Evolutionary conservation across 2,329 filamentous ascomycete species (phyloP).

Genomic region (Botrytis tulipae): DNA sequence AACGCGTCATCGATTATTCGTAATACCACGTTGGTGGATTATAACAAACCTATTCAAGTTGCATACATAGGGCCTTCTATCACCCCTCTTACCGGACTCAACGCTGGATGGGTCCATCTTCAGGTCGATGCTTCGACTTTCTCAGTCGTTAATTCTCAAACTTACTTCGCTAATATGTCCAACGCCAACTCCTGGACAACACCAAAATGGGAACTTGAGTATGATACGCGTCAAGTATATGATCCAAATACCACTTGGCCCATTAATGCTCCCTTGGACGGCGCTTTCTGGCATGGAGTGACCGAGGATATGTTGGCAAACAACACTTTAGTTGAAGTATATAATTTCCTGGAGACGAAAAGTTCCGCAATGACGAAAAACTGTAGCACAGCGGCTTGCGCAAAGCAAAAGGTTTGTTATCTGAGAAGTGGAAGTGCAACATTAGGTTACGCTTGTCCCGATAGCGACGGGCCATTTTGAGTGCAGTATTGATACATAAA

Average conservation of each 20-base stretch:
- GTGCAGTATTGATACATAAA: background rate
- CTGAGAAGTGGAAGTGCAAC: constrained; percentile 33
- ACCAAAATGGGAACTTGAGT: constrained; percentile 38
- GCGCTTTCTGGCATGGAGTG: constrained; percentile 36
- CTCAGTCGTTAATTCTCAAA: constrained; percentile 34
- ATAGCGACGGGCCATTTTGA: background rate
- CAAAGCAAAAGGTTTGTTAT: constrained; percentile 36
- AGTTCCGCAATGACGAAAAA: constrained; percentile 25
- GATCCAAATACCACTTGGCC: constrained; percentile 29
- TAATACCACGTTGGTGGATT: constrained; percentile 33
- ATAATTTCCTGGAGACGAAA: constrained; percentile 35
- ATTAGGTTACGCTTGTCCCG: constrained; percentile 28
- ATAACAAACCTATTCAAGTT: constrained; percentile 31
- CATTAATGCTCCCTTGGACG: constrained; percentile 32
- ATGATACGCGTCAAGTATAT: constrained; percentile 33
- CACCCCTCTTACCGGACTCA: constrained; percentile 35
- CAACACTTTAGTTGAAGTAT: constrained; percentile 31
- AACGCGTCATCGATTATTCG: constrained; percentile 6
- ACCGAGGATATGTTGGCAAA: constrained; percentile 34
- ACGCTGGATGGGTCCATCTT: constrained; percentile 35
- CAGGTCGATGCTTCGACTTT: constrained; percentile 36
- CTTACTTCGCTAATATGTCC: constrained; percentile 35
- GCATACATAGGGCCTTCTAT: constrained; percentile 36
- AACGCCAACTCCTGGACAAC: constrained; percentile 32
- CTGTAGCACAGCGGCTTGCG: constrained; percentile 28